These are phyloP conservation scores for Saturnispora gosingensis DNA, from an alignment of 805 yeast species.

Conservation along the genomic window DNA sequence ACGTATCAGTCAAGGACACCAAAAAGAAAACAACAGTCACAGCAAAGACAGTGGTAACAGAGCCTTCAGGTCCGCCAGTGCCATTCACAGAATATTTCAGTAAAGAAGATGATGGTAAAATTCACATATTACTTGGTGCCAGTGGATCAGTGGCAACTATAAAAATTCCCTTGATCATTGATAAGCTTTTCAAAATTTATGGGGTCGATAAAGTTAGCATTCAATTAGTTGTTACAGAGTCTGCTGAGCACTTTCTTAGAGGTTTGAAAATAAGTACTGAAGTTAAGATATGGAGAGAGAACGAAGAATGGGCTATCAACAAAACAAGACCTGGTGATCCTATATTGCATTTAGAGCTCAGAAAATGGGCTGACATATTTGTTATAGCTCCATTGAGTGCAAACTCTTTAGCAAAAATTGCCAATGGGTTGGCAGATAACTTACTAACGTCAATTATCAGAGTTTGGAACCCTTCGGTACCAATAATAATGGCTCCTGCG, in stretches of 20 bases:
- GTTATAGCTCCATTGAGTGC: conserved; percentile 94
- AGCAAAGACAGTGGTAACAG: conserved; percentile 43
- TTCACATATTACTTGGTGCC: conserved; percentile 84
- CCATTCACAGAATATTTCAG: conserved; percentile 68
- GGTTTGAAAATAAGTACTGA: conserved; percentile 50
- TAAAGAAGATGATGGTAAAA: conserved; percentile 71
- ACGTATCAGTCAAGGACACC: conserved; percentile 7
- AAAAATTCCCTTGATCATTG: conserved; percentile 83
- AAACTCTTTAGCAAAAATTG: conserved; percentile 81
- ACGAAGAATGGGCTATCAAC: conserved; percentile 73
- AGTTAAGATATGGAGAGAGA: conserved; percentile 84
- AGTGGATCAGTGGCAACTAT: conserved; percentile 97
- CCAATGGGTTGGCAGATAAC: conserved; percentile 89
- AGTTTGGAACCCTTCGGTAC: conserved; percentile 92
- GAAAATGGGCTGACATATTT: conserved; percentile 94
- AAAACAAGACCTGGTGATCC: conserved; percentile 78
- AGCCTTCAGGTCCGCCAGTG: conserved; percentile 54
- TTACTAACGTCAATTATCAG: conserved; percentile 81
- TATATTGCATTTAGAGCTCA: conserved; percentile 84
- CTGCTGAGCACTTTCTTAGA: conserved; percentile 73
- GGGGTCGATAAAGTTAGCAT: conserved; percentile 67
- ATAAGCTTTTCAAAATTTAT: conserved; percentile 72
- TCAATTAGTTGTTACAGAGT: conserved; percentile 74
- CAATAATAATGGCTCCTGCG: conserved; percentile 87
- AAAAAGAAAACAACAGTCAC: conserved; percentile 27